Evolutionary conservation across 441 rosid species (phyloP), one percentile per base, ranked within the genome.

Genomic region (Theobroma grandiflorum): DNA sequence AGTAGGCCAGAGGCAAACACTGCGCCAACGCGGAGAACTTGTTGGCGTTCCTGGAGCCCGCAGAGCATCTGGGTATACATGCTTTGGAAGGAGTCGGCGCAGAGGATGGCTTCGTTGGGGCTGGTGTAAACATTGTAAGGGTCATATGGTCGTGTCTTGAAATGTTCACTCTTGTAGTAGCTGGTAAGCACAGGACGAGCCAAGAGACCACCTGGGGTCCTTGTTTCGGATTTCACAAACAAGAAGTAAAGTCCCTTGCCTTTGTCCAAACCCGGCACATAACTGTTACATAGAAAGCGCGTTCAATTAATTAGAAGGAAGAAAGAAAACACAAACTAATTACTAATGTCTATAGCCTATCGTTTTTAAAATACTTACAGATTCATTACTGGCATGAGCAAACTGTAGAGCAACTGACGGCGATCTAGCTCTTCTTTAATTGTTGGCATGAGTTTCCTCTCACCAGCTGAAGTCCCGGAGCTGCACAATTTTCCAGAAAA

Each of bases 301-400:
- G 77, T 49, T 77, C 71, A 40, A 55, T 75, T 67, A 67, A 59
- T 43, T 1, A 55, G 1, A 79, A 63, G 22, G 14, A 70, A 26
- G 14, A 9, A 61, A 31, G 16, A 16, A 38, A 11, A 76, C 76
- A 65, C 26, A 73, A 37, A 58, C 55, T 10, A 70, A 7, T 43
- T 20, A 45, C 18, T 22, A n/a, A 18, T 9, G 12, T 35, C 12
- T 33, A 4, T 2, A 37, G 31, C 16, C 40, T 57, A 49, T 64
- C 22, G 31, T 76, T 69, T n/a, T 35, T 52, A 20, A 43, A 75
- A 64, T 65, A 87, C 98, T 88, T 87, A 96, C 98, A 94, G 90
- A 84, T 94, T 96, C 99, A 96, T 96, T 10, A 96, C 98, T 61
- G 99, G 99, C 97, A 93, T 93, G 77, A 96, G 97, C 45, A 96